Conservation (phyloP, 2,329 filamentous ascomycete genomes). For the Pyricularia sp. region DNA sequence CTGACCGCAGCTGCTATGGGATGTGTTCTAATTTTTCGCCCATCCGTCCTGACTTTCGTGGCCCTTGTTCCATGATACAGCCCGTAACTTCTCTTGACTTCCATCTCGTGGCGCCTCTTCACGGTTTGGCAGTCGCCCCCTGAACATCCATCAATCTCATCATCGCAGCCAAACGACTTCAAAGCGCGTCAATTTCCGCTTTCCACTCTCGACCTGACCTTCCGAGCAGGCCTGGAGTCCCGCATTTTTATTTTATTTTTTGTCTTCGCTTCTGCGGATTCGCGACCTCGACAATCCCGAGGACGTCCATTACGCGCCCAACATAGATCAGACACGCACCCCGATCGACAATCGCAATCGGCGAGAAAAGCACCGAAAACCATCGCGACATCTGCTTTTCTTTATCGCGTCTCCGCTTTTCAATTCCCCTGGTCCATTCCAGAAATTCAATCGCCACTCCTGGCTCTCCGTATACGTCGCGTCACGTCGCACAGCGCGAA, state of each 20-base stretch:
- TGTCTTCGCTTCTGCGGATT: neutral
- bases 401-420: neutral
- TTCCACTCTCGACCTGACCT: neutral
- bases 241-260: neutral
- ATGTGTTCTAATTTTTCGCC: neutral
- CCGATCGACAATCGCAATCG: neutral
- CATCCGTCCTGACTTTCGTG: neutral
- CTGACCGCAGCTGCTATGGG: neutral
- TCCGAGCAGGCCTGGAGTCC: neutral
- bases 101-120: neutral
- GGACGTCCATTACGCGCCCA: neutral
- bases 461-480: neutral
- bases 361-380: neutral
- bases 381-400: neutral
- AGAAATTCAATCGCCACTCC: neutral
- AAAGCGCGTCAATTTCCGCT: neutral
- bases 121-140: neutral
- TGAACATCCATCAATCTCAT: neutral
- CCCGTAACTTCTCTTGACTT: neutral
- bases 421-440: neutral
- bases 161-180: neutral
- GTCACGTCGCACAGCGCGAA: neutral
- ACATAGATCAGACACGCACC: neutral
- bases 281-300: neutral
- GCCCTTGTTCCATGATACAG: neutral